These are phyloP conservation scores for Linnemannia elongata DNA, from an alignment of 192 early-diverging fungal genomes.

Conservation along the genomic window DNA sequence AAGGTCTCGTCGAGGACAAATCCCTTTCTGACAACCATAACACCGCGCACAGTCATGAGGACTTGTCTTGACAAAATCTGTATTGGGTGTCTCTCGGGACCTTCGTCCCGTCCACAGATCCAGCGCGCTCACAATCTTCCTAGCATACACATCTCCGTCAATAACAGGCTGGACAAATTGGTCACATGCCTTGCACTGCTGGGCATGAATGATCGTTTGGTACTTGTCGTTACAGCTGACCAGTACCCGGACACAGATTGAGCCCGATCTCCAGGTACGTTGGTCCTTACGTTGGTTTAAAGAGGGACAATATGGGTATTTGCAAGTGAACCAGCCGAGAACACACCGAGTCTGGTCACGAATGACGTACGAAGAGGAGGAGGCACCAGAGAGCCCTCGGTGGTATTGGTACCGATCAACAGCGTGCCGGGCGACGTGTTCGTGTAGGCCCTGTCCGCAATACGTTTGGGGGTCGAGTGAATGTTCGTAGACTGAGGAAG, in stretches of 20 bases:
- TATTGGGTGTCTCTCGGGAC: neutral
- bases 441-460: too few relatives aligned
- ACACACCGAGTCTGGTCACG: too few relatives aligned
- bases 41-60: neutral
- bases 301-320: too few relatives aligned
- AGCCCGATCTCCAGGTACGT: neutral
- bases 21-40: neutral
- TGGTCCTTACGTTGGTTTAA: too few relatives aligned
- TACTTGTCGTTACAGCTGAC: neutral
- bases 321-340: too few relatives aligned
- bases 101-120: neutral
- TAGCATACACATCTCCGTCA: neutral
- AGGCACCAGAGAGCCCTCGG: too few relatives aligned
- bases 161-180: neutral
- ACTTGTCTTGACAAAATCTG: neutral
- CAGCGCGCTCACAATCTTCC: neutral
- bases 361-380: too few relatives aligned
- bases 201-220: neutral
- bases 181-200: neutral
- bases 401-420: too few relatives aligned
- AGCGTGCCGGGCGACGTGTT: too few relatives aligned
- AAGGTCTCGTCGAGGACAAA: too few relatives aligned
- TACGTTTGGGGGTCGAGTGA: too few relatives aligned
- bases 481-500: too few relatives aligned
- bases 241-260: neutral